phyloP scores from a whole-genome alignment of 2,329 filamentous ascomycete species.

The Ophiostoma angusticollis region DNA sequence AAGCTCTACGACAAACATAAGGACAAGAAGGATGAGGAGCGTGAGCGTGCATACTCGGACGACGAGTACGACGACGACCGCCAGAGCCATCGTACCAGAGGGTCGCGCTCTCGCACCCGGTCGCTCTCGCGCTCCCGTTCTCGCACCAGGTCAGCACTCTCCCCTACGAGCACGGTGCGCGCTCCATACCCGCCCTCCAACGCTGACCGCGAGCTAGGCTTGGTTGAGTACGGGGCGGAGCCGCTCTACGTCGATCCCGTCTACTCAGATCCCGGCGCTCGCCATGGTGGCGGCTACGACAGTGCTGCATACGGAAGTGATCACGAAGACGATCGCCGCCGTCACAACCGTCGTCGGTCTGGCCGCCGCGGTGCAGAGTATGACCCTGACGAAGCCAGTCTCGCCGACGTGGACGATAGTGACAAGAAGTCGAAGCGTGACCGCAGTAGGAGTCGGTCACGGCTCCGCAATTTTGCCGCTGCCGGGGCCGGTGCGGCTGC shows the following conservation, averaged over 20 bases:
- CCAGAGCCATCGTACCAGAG: conserved; percentile 21
- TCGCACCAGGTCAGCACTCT: conserved; percentile 17
- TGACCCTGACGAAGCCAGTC: conserved; percentile 14
- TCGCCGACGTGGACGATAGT: not conserved
- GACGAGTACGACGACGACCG: conserved; percentile 24
- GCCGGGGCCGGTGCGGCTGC: conserved; percentile 44
- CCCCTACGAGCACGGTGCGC: conserved; percentile 19
- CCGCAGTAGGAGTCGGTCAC: conserved; percentile 42
- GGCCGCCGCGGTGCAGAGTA: conserved; percentile 22
- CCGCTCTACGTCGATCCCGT: conserved; percentile 34
- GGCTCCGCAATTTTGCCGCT: conserved; percentile 40
- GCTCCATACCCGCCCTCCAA: conserved; percentile 26
- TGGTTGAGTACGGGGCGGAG: conserved; percentile 53
- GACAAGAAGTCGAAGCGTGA: conserved; percentile 2
- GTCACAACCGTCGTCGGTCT: not conserved
- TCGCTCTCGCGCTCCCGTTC: conserved; percentile 16
- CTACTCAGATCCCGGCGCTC: conserved; percentile 20
- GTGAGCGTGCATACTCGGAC: conserved; percentile 20
- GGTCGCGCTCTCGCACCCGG: no score
- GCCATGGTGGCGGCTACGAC: conserved; percentile 27
- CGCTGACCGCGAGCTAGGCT: conserved; percentile 53
- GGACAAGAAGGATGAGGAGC: conserved; percentile 42
- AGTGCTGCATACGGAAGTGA: conserved; percentile 32
- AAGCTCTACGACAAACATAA: conserved; percentile 49
- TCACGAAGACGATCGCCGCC: conserved; percentile 1